Percentiles rank a stretch among this genome's conserved stretches.
These are phyloP conservation scores for Pyrus bretschneideri DNA, from an alignment of 306 rosid genomes.

Conservation along the genomic window DNA sequence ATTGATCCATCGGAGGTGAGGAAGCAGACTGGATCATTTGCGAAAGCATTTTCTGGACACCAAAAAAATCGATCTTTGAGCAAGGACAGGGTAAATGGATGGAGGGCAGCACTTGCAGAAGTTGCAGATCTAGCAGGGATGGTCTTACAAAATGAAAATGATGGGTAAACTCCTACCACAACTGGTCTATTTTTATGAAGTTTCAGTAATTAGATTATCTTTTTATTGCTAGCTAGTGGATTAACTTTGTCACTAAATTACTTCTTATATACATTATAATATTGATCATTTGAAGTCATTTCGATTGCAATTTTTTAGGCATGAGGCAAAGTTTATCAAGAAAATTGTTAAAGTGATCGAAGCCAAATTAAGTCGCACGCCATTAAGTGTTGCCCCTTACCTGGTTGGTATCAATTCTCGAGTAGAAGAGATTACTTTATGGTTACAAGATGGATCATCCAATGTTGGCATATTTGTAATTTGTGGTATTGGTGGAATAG, in stretches of 20 bases:
- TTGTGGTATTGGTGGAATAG: not conserved
- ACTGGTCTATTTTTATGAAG: too few species aligned
- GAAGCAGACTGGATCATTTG: not conserved
- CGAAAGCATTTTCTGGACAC: not conserved
- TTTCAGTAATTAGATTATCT: not conserved
- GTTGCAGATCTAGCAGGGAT: not conserved
- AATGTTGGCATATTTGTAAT: not conserved
- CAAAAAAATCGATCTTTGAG: not conserved
- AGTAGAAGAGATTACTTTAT: not conserved
- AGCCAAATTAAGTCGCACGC: not conserved
- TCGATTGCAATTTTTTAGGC: not conserved
- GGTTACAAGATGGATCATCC: not conserved
- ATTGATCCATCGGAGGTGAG: not conserved
- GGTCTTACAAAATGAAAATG: not conserved
- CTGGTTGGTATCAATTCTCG: not conserved
- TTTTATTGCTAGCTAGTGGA: too few species aligned
- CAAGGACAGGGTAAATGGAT: not conserved
- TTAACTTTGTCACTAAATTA: too few species aligned
- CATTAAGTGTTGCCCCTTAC: not conserved
- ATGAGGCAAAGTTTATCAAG: not conserved
- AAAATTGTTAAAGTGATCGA: not conserved
- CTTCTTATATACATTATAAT: too few species aligned
- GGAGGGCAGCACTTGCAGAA: not conserved
- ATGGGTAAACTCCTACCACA: not conserved
- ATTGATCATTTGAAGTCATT: not conserved